A percentile compares a stretch with the other conserved stretches of the same genome.
Conservation (phyloP, 176 grass and related monocot genomes). For the Oryza rufipogon region DNA sequence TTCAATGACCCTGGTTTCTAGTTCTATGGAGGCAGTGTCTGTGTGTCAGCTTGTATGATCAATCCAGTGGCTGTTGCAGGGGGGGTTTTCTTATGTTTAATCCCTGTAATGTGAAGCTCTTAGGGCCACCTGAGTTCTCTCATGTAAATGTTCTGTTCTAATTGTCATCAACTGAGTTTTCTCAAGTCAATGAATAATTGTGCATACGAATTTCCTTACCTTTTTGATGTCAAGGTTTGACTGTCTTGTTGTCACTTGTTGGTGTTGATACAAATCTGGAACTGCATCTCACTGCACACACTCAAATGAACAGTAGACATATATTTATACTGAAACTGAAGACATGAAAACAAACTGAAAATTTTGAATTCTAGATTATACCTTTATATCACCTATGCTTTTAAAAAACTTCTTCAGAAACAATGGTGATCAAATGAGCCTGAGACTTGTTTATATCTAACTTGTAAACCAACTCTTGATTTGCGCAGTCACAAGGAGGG, state of each 20-base stretch:
- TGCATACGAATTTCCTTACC: not conserved
- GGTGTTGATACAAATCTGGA: not conserved
- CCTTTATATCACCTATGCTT: not conserved
- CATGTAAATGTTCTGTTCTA: constrained; percentile 21
- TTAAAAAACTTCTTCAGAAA: not conserved
- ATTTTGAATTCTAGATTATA: not conserved
- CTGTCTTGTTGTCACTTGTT: not conserved
- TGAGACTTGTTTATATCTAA: not conserved
- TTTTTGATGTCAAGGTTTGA: not conserved
- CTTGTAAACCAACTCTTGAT: not conserved
- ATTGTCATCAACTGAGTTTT: not conserved
- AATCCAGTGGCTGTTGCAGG: constrained; percentile 12
- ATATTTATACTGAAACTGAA: not conserved
- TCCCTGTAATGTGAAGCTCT: constrained; percentile 14
- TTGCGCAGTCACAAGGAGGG: not conserved
- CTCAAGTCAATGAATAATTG: not conserved
- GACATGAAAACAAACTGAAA: not conserved
- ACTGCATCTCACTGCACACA: not conserved
- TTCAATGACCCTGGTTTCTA: not conserved
- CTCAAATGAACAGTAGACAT: not conserved
- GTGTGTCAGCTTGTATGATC: constrained; percentile 1
- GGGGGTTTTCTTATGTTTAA: not conserved
- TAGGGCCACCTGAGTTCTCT: not conserved
- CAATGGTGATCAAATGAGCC: not conserved
- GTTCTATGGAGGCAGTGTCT: not conserved